Percentiles rank a stretch among this genome's conserved stretches.
Conservation (phyloP, 345 rosid genomes). For the Eucalyptus erythrocorys region DNA sequence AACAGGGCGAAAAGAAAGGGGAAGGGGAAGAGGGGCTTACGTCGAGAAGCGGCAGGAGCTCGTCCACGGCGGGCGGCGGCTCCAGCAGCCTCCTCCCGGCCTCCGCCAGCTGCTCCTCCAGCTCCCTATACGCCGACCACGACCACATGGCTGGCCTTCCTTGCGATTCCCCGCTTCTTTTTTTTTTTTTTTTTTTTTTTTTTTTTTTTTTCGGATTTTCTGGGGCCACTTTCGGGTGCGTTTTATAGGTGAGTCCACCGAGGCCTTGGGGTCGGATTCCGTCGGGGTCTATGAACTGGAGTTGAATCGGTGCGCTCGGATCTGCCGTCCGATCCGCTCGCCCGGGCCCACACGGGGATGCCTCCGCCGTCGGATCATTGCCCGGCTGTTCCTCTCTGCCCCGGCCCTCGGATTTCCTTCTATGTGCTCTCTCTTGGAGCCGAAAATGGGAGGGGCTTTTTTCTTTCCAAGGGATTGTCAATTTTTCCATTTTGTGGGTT, state of each 20-base stretch:
- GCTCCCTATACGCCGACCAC: slow-evolving; percentile 43
- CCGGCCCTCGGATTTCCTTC: background rate
- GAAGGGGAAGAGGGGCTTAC: slow-evolving; percentile 31
- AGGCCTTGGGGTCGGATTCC: slow-evolving; percentile 19
- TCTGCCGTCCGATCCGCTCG: slow-evolving; percentile 13
- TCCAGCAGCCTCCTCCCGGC: slow-evolving; percentile 57
- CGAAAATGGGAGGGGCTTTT: background rate
- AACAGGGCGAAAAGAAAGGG: background rate
- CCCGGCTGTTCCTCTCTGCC: background rate
- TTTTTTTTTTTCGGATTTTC: background rate
- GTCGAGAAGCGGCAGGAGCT: slow-evolving; percentile 77
- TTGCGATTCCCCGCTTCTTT: background rate
- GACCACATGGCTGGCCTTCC: background rate
- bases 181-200: background rate
- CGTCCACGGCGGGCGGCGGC: slow-evolving; percentile 52
- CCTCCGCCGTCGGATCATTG: background rate
- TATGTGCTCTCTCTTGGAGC: background rate
- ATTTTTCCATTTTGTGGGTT: background rate
- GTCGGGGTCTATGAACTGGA: slow-evolving; percentile 7
- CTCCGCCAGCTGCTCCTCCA: slow-evolving; percentile 58
- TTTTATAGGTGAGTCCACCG: slow-evolving; percentile 17
- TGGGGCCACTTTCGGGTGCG: background rate
- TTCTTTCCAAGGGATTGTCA: background rate
- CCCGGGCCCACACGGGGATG: background rate
- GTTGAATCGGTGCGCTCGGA: slow-evolving; percentile 6